These are phyloP conservation scores for Lotus japonicus DNA, from an alignment of 306 rosid species.

Conservation along the genomic window DNA sequence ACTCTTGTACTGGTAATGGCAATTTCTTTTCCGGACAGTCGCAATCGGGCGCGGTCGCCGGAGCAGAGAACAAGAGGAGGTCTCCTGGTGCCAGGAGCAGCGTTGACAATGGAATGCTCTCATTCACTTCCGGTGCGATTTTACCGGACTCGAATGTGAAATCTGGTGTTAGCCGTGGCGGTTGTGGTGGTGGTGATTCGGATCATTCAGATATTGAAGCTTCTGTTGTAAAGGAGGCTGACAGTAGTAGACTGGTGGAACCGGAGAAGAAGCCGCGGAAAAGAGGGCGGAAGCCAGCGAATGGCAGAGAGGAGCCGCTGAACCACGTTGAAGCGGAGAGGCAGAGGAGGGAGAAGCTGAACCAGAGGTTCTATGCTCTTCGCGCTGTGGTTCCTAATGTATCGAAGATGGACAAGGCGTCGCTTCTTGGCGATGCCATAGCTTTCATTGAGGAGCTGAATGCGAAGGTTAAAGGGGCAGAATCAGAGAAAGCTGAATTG, in stretches of 20 bases:
- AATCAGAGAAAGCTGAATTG: slow-evolving; percentile 57
- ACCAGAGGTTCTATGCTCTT: slow-evolving; percentile 87
- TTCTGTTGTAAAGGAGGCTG: slow-evolving; percentile 67
- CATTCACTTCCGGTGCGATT: slow-evolving; percentile 74
- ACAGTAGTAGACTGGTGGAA: slow-evolving; percentile 62
- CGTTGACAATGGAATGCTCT: slow-evolving; percentile 67
- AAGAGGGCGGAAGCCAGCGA: slow-evolving; percentile 89
- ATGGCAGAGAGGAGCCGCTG: slow-evolving; percentile 90
- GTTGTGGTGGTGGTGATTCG: slow-evolving; percentile 44
- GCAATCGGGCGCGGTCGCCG: slow-evolving; percentile 27
- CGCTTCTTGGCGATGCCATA: slow-evolving; percentile 84
- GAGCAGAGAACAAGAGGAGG: slow-evolving; percentile 44
- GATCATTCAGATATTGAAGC: slow-evolving; percentile 94
- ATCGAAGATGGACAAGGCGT: slow-evolving; percentile 97
- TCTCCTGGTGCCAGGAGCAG: slow-evolving; percentile 68
- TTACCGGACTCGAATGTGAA: slow-evolving; percentile 45
- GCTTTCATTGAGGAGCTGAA: slow-evolving; percentile 77
- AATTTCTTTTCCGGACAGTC: slow-evolving; percentile 44
- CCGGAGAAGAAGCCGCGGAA: slow-evolving; percentile 86
- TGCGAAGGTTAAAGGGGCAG: slow-evolving; percentile 50
- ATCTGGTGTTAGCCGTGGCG: slow-evolving; percentile 12
- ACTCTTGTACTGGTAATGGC: background rate
- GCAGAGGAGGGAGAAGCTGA: slow-evolving; percentile 88
- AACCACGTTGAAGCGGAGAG: slow-evolving; percentile 96
- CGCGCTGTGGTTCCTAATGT: slow-evolving; percentile 94